A percentile compares a stretch with the other conserved stretches of the same genome.
These are phyloP conservation scores for Aotearoamyces nothofagi DNA, from an alignment of 2,329 filamentous ascomycete genomes.

Conservation along the genomic window DNA sequence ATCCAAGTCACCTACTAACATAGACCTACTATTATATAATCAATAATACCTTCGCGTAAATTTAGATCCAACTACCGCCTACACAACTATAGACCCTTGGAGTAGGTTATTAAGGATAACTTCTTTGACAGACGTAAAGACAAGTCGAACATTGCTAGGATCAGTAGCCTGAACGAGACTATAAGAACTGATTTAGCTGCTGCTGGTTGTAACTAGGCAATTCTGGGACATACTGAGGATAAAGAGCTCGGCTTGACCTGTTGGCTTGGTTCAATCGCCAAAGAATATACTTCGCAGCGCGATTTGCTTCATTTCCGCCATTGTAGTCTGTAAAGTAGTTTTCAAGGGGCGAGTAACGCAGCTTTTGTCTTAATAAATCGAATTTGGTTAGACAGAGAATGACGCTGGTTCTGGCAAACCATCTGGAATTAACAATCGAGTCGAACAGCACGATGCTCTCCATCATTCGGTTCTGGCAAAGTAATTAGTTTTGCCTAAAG, in stretches of 20 bases:
- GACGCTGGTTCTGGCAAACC: conserved; percentile 60
- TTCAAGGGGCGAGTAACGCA: conserved; percentile 58
- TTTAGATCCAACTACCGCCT: too few species aligned
- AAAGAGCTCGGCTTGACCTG: conserved; percentile 78
- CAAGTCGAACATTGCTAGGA: conserved; percentile 86
- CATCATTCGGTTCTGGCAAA: conserved; percentile 48
- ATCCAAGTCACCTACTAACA: too few species aligned
- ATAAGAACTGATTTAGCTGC: conserved; percentile 7
- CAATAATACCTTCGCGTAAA: too few species aligned
- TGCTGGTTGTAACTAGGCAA: conserved; percentile 1
- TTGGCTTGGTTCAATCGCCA: conserved; percentile 98
- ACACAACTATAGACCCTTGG: too few species aligned
- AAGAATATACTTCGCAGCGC: conserved; percentile 84
- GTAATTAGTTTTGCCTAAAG: neutral
- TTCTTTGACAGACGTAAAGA: conserved; percentile 92
- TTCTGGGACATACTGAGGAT: conserved; percentile 63
- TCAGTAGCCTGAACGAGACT: conserved; percentile 94
- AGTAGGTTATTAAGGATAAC: conserved; percentile 92
- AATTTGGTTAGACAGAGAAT: conserved; percentile 66
- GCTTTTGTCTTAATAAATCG: conserved; percentile 61
- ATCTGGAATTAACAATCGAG: conserved; percentile 57
- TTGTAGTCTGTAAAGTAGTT: conserved; percentile 65
- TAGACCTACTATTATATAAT: too few species aligned
- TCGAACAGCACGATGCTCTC: conserved; percentile 58
- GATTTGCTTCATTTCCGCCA: conserved; percentile 81